phyloP scores from a whole-genome alignment of 306 rosid genomes.

The Pachyrhizus erosus region DNA sequence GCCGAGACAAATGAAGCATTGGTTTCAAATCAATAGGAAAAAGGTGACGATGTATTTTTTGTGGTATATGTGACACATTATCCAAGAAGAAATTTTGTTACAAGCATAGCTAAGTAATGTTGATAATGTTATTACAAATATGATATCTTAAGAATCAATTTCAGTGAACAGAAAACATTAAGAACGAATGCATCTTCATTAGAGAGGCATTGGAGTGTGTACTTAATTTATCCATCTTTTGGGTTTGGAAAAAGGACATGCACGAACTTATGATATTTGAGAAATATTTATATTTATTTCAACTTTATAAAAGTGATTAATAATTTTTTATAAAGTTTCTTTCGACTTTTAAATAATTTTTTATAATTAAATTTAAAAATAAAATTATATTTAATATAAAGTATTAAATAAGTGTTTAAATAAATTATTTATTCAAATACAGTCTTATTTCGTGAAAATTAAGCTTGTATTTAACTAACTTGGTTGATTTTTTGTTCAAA shows the following conservation, averaged over 20 bases:
- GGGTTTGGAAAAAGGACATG: background rate
- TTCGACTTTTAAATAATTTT: no score
- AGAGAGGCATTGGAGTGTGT: background rate
- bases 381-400: background rate
- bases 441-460: background rate
- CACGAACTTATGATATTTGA: no score
- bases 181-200: background rate
- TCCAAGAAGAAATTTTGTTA: background rate
- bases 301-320: background rate
- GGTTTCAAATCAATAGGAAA: slow-evolving; percentile 52
- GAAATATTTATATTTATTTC: no score
- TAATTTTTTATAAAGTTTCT: background rate
- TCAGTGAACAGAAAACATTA: background rate
- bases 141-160: slow-evolving; percentile 46
- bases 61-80: background rate
- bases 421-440: background rate
- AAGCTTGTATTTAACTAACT: background rate
- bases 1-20: background rate
- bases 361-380: no score
- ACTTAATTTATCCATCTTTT: background rate
- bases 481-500: background rate
- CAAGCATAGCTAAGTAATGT: background rate
- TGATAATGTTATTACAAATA: background rate
- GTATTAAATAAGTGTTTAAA: background rate
- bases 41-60: slow-evolving; percentile 45